Evolutionary conservation across 2,329 filamentous ascomycete genomes (phyloP).

Genomic region (Didymella pinodella): DNA sequence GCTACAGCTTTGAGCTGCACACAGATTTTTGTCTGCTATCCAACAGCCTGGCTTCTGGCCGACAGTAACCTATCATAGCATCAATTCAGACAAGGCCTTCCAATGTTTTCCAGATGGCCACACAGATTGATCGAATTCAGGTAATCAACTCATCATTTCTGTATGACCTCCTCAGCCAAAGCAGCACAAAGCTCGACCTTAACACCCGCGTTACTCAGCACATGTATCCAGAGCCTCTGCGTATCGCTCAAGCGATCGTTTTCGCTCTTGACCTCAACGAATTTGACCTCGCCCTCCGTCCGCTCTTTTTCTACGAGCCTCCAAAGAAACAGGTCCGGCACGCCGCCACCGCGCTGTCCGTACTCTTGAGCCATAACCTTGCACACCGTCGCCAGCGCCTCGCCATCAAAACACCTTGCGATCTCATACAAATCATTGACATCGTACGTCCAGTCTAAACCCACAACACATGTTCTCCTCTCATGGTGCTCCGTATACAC

Average conservation of each 20-base stretch:
- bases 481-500: slow-evolving; percentile 75
- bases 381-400: slow-evolving; percentile 82
- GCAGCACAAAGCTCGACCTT: slow-evolving; percentile 81
- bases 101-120: neutral
- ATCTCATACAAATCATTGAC: slow-evolving; percentile 82
- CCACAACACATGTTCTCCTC: slow-evolving; percentile 83
- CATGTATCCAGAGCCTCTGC: slow-evolving; percentile 95
- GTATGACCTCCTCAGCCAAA: slow-evolving; percentile 63
- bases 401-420: slow-evolving; percentile 77
- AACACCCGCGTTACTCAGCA: slow-evolving; percentile 83
- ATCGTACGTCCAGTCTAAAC: slow-evolving; percentile 88
- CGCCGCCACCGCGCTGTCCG: slow-evolving; percentile 80
- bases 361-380: slow-evolving; percentile 98
- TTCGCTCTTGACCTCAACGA: slow-evolving; percentile 66
- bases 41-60: no score
- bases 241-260: slow-evolving; percentile 97
- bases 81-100: no score
- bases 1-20: no score
- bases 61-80: no score
- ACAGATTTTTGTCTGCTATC: no score
- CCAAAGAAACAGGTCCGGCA: slow-evolving; percentile 95
- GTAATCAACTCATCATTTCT: slow-evolving; percentile 4
- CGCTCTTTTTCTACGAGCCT: slow-evolving; percentile 53
- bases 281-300: slow-evolving; percentile 70
- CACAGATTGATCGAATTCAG: neutral